Base-by-base conservation (phyloP, 371 early-diverging fungal species). In the Thermomucor indicae-seudaticae region DNA sequence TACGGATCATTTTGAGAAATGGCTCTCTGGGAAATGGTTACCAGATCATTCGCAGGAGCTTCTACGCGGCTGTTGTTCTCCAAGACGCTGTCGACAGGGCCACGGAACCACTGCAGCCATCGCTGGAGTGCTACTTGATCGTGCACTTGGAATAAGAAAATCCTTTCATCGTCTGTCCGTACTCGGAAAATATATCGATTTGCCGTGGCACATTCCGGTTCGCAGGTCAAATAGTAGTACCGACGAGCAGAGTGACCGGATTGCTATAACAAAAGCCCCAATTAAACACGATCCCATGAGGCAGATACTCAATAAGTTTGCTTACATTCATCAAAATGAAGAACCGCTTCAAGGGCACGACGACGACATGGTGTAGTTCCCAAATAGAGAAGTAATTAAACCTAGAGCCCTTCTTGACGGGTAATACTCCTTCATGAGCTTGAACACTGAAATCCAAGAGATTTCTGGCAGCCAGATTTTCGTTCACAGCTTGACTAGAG, bases 361-460 rank as follows among this genome's bases (percentile, higher is more conserved):
- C 55, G 0, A 67, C 52, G 16, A 73, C 46, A 17, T 60, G 64
- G n/a, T 67, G 62, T n/a, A 73, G 50, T 37, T 67, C 65, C 74
- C 74, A 73, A 20, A 73, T 69, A 1, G 70, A 62, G 42, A 73
- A 58, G 31, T 64, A 63, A n/a, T 55, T 56, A 43, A 60, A 60
- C n/a, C 57, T 47, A 3, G 58, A 56, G 25, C 53, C 38, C 31
- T 67, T 70, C 42, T 73, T 73, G 17, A 66, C 67, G 6, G 74
- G 74, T 3, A 73, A 47, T 22, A 65, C 55, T 16, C 74, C 74
- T 39, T 70, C 67, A 35, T 67, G 61, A 10, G 70, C 67, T 24
- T 67, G 51, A 4, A 67, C 56, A 7, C 60, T 52, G 43, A 64
- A 55, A 29, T 72, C 72, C n/a, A 63, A 31, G 27, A 63, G 31